Percentiles rank a stretch among this genome's conserved stretches.
phyloP scores from a whole-genome alignment of 2,329 filamentous ascomycete species.

The Aspergillus pseudotamarii region DNA sequence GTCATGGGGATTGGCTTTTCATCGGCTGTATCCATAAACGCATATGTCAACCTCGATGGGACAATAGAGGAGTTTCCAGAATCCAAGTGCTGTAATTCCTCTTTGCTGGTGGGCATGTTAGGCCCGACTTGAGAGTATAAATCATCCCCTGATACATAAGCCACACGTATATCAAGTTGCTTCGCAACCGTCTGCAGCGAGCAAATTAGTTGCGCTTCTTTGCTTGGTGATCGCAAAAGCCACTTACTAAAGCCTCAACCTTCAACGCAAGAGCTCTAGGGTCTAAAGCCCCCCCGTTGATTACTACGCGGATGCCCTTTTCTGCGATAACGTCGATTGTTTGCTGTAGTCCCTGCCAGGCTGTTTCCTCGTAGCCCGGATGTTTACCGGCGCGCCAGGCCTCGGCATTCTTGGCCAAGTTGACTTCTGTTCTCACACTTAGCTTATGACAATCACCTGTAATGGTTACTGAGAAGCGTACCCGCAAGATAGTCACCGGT shows the following conservation, averaged over 20 bases:
- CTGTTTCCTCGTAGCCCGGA: constrained; percentile 49
- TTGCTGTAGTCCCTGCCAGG: constrained; percentile 53
- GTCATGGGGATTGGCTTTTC: constrained; percentile 51
- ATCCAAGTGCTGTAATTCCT: constrained; percentile 47
- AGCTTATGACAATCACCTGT: neutral
- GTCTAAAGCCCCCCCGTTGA: constrained; percentile 61
- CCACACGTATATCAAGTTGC: constrained; percentile 44
- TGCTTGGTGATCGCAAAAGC: constrained; percentile 5
- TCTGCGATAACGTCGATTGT: constrained; percentile 50
- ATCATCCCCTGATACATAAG: constrained; percentile 52
- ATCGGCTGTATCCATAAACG: constrained; percentile 39
- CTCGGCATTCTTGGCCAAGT: constrained; percentile 50
- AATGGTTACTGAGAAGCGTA: constrained; percentile 21
- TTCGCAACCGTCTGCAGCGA: constrained; percentile 36
- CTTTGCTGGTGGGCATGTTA: constrained; percentile 34
- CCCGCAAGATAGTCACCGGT: constrained; percentile 58
- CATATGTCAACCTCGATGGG: constrained; percentile 39
- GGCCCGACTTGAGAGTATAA: constrained; percentile 38
- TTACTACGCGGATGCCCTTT: constrained; percentile 57
- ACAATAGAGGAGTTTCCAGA: constrained; percentile 40
- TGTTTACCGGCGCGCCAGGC: constrained; percentile 45
- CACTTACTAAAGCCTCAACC: constrained; percentile 41
- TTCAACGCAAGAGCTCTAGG: constrained; percentile 55
- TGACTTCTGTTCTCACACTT: constrained; percentile 38
- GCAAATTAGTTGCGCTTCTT: neutral